These are phyloP conservation scores for Diplodia intermedia DNA, from an alignment of 2,329 filamentous ascomycete species.

Conservation along the genomic window DNA sequence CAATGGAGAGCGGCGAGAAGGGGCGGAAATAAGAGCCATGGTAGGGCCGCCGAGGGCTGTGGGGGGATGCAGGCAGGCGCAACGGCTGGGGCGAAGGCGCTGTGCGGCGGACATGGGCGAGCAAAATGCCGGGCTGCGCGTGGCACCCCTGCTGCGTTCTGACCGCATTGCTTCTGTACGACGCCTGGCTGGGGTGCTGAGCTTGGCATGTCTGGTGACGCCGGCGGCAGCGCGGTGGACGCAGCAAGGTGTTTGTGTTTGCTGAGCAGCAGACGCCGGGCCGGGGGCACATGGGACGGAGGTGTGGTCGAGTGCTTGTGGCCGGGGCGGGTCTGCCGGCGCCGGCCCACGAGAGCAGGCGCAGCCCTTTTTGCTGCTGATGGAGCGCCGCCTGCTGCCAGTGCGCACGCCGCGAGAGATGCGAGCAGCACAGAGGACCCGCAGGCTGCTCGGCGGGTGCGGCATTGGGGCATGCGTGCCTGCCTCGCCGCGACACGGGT, in stretches of 20 bases:
- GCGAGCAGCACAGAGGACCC: background rate
- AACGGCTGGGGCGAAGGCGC: constrained; percentile 4
- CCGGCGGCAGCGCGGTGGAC: constrained; percentile 1
- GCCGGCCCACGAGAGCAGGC: background rate
- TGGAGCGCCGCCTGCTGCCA: background rate
- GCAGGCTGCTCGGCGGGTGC: constrained; percentile 7
- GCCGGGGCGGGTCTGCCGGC: background rate
- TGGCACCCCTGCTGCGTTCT: constrained; percentile 27
- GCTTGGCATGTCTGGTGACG: constrained; percentile 18
- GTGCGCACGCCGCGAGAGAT: background rate
- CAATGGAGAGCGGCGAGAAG: background rate
- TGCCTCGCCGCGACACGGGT: background rate
- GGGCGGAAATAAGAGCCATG: constrained; percentile 9
- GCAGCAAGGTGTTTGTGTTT: background rate
- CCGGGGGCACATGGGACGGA: background rate
- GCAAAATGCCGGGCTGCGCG: constrained; percentile 12
- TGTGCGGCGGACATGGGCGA: background rate
- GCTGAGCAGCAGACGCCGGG: background rate
- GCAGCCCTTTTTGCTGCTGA: background rate
- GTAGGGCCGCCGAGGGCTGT: constrained; percentile 7
- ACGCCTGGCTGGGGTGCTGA: constrained; percentile 29
- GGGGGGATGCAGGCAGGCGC: constrained; percentile 6
- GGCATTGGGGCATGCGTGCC: constrained; percentile 7
- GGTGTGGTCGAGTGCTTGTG: too few species aligned
- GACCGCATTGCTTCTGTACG: constrained; percentile 26